A percentile compares a stretch with the other conserved stretches of the same genome.
phyloP scores from a whole-genome alignment of 495 filamentous ascomycete species.

The Penicillium canariense region DNA sequence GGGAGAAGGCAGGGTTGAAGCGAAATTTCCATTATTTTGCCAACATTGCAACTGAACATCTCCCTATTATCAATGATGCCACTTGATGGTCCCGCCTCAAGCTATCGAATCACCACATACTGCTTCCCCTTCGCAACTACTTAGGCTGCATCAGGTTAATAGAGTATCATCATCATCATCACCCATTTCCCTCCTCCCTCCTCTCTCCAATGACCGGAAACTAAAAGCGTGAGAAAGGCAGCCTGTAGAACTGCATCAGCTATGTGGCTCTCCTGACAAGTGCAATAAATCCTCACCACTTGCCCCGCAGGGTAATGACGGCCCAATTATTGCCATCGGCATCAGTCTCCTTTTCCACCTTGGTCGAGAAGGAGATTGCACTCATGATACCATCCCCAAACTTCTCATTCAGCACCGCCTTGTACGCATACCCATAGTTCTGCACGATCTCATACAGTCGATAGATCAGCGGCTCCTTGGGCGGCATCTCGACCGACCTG shows the following conservation, averaged over 20 bases:
- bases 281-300: conserved; percentile 62
- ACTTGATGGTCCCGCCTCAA: too few species aligned
- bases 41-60: too few species aligned
- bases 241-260: conserved; percentile 40
- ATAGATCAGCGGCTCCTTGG: conserved; percentile 91
- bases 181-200: too few species aligned
- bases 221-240: conserved; percentile 63
- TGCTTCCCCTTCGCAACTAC: too few species aligned
- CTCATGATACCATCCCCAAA: conserved; percentile 99
- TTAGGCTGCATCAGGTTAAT: too few species aligned
- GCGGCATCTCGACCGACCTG: conserved; percentile 85
- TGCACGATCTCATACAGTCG: conserved; percentile 94
- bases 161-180: too few species aligned
- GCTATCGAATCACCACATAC: too few species aligned
- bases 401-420: conserved; percentile 96
- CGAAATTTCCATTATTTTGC: too few species aligned
- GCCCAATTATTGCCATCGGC: conserved; percentile 78
- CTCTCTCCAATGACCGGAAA: too few species aligned
- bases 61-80: too few species aligned
- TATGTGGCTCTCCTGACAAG: too few species aligned
- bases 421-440: conserved; percentile 97
- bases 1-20: too few species aligned
- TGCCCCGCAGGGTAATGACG: conserved; percentile 86
- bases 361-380: conserved; percentile 88
- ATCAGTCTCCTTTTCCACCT: conserved; percentile 95